A percentile compares a stretch with the other conserved stretches of the same genome.
These are phyloP conservation scores for Aspergillus intermedius DNA, from an alignment of 2,329 filamentous ascomycete genomes.

Conservation along the genomic window DNA sequence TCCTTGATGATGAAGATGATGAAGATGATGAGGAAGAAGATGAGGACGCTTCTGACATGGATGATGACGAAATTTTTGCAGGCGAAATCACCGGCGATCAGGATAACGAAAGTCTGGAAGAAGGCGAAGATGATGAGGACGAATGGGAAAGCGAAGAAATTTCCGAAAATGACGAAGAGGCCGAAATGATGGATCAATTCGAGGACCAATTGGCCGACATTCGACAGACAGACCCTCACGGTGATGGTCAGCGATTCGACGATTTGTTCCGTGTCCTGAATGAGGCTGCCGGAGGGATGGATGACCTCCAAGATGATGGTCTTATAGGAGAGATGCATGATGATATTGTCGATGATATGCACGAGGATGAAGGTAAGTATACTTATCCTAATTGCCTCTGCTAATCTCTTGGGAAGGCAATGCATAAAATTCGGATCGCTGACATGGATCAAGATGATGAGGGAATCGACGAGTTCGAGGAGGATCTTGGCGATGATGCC, in stretches of 20 bases:
- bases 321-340: conserved; percentile 45
- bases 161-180: conserved; percentile 41
- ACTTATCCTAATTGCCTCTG: not conserved
- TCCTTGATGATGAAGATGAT: conserved; percentile 67
- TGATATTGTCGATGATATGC: conserved; percentile 48
- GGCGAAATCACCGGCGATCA: conserved; percentile 52
- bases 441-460: conserved; percentile 51
- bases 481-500: conserved; percentile 38
- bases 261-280: conserved; percentile 42
- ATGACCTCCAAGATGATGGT: conserved; percentile 38
- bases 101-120: conserved; percentile 44
- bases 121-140: conserved; percentile 36
- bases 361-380: conserved; percentile 49
- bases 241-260: conserved; percentile 38
- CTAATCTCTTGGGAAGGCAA: not conserved
- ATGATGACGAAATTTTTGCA: conserved; percentile 46
- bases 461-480: conserved; percentile 41
- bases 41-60: conserved; percentile 56
- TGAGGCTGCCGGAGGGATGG: conserved; percentile 36
- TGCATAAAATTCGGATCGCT: conserved; percentile 7
- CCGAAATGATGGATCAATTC: conserved; percentile 39
- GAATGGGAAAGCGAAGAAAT: conserved; percentile 47
- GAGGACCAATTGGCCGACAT: conserved; percentile 38
- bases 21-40: conserved; percentile 56
- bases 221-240: conserved; percentile 34